phyloP scores from a whole-genome alignment of 495 filamentous ascomycete genomes.

The Trichoderma erinaceum region DNA sequence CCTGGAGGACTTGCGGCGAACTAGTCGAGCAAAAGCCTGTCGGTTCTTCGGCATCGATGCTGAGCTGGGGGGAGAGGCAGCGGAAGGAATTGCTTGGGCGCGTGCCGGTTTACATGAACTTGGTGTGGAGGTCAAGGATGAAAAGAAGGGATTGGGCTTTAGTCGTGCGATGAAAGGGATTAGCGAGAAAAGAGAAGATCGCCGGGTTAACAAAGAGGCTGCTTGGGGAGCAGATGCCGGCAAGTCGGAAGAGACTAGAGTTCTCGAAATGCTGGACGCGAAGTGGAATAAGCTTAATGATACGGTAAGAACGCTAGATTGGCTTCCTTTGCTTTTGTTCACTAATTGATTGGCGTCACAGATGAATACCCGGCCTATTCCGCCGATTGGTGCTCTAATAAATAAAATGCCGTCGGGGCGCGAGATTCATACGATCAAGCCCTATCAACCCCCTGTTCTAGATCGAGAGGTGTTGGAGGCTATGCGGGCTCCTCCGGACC shows the following conservation, averaged over 20 bases:
- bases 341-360: conserved; percentile 27
- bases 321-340: not conserved
- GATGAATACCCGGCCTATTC: conserved; percentile 77
- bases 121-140: conserved; percentile 45
- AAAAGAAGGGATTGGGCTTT: conserved; percentile 49
- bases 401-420: conserved; percentile 78
- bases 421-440: conserved; percentile 66
- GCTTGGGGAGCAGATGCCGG: conserved; percentile 82
- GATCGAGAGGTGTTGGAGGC: conserved; percentile 50
- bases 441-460: conserved; percentile 53
- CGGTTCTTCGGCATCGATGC: conserved; percentile 88
- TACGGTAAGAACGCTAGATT: conserved; percentile 55
- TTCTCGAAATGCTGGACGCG: conserved; percentile 75
- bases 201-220: conserved; percentile 58
- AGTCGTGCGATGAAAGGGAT: conserved; percentile 66
- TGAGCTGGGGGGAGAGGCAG: conserved; percentile 71
- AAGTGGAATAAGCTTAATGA: conserved; percentile 95
- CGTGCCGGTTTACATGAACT: conserved; percentile 63
- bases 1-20: conserved; percentile 62
- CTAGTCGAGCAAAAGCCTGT: conserved; percentile 73
- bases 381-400: conserved; percentile 60
- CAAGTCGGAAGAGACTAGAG: conserved; percentile 72
- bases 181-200: conserved; percentile 62
- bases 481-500: conserved; percentile 44
- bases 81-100: conserved; percentile 79